Conservation (phyloP, 345 rosid species). For the Ceriops tagal region DNA sequence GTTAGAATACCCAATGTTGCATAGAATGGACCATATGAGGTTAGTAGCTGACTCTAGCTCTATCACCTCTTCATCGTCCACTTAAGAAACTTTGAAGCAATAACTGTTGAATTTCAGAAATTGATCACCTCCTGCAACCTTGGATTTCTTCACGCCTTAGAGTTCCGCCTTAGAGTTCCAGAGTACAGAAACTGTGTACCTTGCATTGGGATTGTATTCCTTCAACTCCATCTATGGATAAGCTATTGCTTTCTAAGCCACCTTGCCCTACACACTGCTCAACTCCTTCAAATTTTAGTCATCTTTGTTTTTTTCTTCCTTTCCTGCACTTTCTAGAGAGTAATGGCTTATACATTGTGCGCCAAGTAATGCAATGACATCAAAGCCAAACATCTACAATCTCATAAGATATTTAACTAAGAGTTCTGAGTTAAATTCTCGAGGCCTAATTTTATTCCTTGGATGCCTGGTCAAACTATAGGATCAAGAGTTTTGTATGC, state of each 20-base stretch:
- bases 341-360: background rate
- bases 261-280: constrained; percentile 9
- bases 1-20: too few relatives aligned
- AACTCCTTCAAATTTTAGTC: constrained; percentile 13
- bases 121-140: too few relatives aligned
- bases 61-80: too few relatives aligned
- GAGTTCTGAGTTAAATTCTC: too few relatives aligned
- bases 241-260: constrained; percentile 7
- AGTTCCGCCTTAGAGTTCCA: constrained; percentile 23
- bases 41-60: too few relatives aligned
- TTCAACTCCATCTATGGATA: constrained; percentile 13
- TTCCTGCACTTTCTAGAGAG: constrained; percentile 11
- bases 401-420: background rate
- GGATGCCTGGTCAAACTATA: too few relatives aligned
- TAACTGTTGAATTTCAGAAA: too few relatives aligned
- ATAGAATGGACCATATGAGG: too few relatives aligned
- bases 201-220: constrained; percentile 16
- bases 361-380: background rate
- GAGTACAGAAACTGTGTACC: constrained; percentile 6
- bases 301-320: constrained; percentile 13
- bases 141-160: constrained; percentile 6
- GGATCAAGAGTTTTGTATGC: too few relatives aligned
- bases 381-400: background rate
- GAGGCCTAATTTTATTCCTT: too few relatives aligned
- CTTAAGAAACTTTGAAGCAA: too few relatives aligned